These are phyloP conservation scores for Cordyceps fumosorosea DNA, from an alignment of 2,329 filamentous ascomycete genomes.

Conservation along the genomic window DNA sequence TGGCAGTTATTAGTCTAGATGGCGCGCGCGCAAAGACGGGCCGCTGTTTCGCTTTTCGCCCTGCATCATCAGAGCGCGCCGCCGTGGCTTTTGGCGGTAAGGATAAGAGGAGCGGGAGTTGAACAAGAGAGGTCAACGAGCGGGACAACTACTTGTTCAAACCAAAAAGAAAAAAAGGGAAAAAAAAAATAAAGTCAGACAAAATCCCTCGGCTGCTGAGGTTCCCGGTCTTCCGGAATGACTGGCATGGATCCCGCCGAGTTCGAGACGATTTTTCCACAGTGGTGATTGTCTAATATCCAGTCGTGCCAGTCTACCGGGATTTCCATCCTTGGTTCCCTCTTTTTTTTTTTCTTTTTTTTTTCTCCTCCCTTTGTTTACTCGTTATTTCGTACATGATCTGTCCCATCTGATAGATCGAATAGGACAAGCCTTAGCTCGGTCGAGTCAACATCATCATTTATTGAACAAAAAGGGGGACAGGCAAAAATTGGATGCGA, in stretches of 20 bases:
- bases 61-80: not conserved
- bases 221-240: not conserved
- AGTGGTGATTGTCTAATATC: not conserved
- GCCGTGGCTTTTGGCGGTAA: constrained; percentile 7
- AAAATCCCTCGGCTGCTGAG: not conserved
- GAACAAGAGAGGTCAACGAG: not conserved
- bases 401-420: too few species aligned
- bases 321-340: not conserved
- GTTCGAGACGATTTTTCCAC: not conserved
- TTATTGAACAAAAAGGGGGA: not conserved
- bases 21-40: not conserved
- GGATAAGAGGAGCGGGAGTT: not conserved
- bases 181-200: not conserved
- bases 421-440: too few species aligned
- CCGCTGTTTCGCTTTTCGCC: not conserved
- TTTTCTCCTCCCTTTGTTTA: too few species aligned
- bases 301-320: too few species aligned
- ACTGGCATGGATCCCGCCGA: not conserved
- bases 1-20: too few species aligned
- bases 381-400: not conserved
- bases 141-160: not conserved
- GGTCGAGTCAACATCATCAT: too few species aligned
- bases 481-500: not conserved
- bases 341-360: not conserved
- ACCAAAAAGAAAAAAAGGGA: not conserved